Conservation (phyloP, 2,329 filamentous ascomycete species). For the Paecilomyces niveus region DNA sequence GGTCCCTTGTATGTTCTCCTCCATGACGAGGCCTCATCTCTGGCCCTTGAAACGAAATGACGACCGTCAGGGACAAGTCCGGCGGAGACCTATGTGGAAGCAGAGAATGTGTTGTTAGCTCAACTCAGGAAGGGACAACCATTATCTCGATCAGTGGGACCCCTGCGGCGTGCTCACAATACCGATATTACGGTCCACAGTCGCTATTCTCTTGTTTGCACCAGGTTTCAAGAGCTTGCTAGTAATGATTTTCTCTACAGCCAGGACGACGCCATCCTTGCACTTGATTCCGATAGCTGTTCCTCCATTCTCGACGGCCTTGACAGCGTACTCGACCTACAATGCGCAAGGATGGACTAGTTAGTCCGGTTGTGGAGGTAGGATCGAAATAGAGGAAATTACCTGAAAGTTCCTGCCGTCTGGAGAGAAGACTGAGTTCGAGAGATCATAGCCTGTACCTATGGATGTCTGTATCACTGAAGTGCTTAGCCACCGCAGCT, state of each 20-base stretch:
- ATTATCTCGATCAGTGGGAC: neutral
- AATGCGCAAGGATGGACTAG: neutral
- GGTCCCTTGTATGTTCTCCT: conserved; percentile 90
- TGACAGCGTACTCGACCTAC: conserved; percentile 87
- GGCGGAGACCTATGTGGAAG: conserved; percentile 65
- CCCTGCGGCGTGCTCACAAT: conserved; percentile 58
- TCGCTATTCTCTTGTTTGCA: conserved; percentile 95
- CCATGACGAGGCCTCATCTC: conserved; percentile 89
- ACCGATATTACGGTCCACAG: conserved; percentile 87
- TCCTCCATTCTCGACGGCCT: conserved; percentile 96
- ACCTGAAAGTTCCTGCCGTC: conserved; percentile 99
- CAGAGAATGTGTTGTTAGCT: neutral
- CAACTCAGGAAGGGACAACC: neutral
- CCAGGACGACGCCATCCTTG: conserved; percentile 94
- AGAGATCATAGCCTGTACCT: conserved; percentile 98
- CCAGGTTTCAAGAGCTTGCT: conserved; percentile 93
- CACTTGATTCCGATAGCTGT: conserved; percentile 94
- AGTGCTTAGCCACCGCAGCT: neutral
- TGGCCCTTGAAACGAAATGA: conserved; percentile 88
- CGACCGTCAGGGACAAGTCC: conserved; percentile 91
- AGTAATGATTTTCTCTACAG: conserved; percentile 90
- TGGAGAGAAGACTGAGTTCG: conserved; percentile 98
- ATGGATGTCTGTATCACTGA: conserved; percentile 72
- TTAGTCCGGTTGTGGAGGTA: neutral
- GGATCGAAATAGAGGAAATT: conserved; percentile 5